A percentile compares a stretch with the other conserved stretches of the same genome.
phyloP scores from a whole-genome alignment of 169 alveolate genomes.

The Amoebophrya sp. region DNA sequence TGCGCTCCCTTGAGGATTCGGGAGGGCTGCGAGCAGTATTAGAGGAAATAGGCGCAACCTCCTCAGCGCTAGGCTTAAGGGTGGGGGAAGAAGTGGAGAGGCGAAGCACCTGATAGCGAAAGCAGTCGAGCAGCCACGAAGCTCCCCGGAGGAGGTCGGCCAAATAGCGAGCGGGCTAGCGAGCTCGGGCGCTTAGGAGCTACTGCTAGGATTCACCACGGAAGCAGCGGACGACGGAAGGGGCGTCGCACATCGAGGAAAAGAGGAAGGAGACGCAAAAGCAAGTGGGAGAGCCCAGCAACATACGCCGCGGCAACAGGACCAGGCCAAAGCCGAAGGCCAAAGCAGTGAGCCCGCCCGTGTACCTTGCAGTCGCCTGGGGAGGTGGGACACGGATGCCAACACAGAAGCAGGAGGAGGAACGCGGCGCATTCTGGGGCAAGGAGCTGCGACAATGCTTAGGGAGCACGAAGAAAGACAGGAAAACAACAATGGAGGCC shows the following conservation, averaged over 20 bases:
- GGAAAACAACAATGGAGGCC: not conserved
- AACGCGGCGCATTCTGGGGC: not conserved
- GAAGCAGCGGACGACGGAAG: not conserved
- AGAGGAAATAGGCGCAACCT: no score
- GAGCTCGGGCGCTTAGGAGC: not conserved
- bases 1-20: no score
- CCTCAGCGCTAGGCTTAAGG: not conserved
- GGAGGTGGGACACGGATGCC: not conserved
- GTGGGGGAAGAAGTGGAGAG: not conserved
- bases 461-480: not conserved
- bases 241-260: not conserved
- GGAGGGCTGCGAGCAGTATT: no score
- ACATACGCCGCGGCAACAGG: not conserved
- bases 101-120: not conserved
- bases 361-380: not conserved
- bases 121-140: not conserved
- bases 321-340: not conserved
- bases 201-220: no score
- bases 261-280: not conserved
- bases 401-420: not conserved
- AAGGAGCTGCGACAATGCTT: constrained; percentile 3
- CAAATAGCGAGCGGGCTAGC: not conserved
- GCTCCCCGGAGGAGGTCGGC: not conserved
- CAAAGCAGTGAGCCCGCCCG: not conserved
- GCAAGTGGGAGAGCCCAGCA: not conserved